Evolutionary conservation across 1,284 basidiomycete genomes (phyloP).

Genomic region (Pseudozyma hubeiensis): DNA sequence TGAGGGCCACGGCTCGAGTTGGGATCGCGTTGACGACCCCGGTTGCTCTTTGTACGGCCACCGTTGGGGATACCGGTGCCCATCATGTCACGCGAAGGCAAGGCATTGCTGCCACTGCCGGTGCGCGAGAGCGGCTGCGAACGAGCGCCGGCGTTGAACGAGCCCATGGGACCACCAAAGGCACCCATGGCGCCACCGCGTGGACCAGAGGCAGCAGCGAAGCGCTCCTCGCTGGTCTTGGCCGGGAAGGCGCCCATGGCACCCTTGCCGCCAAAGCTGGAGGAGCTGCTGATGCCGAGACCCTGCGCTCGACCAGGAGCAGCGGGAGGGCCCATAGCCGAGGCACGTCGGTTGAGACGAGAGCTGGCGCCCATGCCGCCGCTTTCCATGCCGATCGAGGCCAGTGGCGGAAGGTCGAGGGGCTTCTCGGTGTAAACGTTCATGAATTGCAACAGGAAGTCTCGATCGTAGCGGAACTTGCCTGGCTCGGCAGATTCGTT

Average conservation of each 20-base stretch:
- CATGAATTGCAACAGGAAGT: constrained; percentile 98
- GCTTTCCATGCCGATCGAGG: constrained; percentile 80
- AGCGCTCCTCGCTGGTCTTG: constrained; percentile 68
- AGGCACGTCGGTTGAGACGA: constrained; percentile 55
- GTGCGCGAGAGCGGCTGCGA: constrained; percentile 64
- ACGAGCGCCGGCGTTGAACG: constrained; percentile 63
- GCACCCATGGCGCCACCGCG: constrained; percentile 55
- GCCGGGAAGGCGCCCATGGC: constrained; percentile 59
- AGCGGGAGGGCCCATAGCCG: constrained; percentile 61
- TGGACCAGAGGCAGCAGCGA: constrained; percentile 58
- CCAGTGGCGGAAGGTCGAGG: constrained; percentile 85
- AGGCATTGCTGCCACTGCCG: constrained; percentile 64
- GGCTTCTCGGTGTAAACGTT: constrained; percentile 93
- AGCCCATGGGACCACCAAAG: constrained; percentile 64
- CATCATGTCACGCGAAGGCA: constrained; percentile 68
- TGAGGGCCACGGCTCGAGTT: constrained; percentile 56
- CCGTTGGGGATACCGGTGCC: constrained; percentile 65
- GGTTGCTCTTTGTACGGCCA: constrained; percentile 63
- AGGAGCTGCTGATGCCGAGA: constrained; percentile 59
- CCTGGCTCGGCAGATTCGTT: constrained; percentile 84
- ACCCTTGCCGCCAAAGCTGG: constrained; percentile 59
- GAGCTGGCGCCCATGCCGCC: constrained; percentile 53
- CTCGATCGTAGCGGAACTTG: constrained; percentile 96
- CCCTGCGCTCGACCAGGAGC: constrained; percentile 56
- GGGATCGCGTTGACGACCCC: constrained; percentile 64